Conservation (phyloP, 2,329 filamentous ascomycete genomes). For the Diplodia scrobiculata region DNA sequence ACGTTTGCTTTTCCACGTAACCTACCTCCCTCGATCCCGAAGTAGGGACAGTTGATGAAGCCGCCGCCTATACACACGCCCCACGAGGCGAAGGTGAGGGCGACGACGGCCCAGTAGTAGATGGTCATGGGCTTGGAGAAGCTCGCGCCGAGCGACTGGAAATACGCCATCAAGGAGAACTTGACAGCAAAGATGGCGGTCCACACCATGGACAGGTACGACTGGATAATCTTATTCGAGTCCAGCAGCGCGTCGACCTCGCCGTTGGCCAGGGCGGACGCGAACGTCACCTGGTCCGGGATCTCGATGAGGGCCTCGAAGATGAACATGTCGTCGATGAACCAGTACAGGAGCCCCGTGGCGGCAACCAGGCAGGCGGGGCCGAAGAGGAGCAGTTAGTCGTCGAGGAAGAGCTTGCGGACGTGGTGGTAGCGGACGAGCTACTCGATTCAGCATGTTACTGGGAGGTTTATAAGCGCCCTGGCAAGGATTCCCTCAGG, state of each 20-base stretch:
- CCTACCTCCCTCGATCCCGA: conserved; percentile 13
- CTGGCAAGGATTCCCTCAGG: too few species aligned
- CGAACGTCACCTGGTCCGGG: background rate
- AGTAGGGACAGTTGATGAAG: conserved; percentile 16
- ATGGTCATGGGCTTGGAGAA: background rate
- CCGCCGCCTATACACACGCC: background rate
- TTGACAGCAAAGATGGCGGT: conserved; percentile 23
- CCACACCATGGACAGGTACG: conserved; percentile 12
- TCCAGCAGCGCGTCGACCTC: background rate
- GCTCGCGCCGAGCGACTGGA: background rate
- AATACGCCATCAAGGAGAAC: conserved; percentile 26
- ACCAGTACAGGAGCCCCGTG: background rate
- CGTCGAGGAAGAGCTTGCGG: conserved; percentile 1
- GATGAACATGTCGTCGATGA: background rate
- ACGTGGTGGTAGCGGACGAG: too few species aligned
- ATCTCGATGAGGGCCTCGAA: background rate
- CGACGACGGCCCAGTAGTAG: conserved; percentile 26
- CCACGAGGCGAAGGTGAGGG: conserved; percentile 13
- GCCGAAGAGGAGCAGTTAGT: conserved; percentile 8
- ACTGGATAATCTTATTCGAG: background rate
- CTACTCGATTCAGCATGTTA: too few species aligned
- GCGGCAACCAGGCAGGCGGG: background rate
- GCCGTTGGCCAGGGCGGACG: background rate
- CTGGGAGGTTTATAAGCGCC: too few species aligned
- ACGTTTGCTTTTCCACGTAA: background rate